Conservation (phyloP, 2,329 filamentous ascomycete genomes). For the Harringtonia aguacate region DNA sequence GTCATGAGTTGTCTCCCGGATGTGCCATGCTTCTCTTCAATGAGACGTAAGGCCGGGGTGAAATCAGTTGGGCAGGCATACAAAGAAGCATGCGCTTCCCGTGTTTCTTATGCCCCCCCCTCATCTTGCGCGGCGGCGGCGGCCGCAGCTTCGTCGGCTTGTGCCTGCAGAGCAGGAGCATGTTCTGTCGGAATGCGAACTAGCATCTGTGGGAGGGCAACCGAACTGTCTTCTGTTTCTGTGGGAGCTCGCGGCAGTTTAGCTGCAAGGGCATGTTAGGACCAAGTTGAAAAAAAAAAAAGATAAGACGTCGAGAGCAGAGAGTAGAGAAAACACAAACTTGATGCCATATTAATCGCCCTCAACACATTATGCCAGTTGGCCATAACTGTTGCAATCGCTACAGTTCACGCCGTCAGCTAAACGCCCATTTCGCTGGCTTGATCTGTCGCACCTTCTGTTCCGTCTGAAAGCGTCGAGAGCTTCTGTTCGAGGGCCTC, state of each 20-base stretch:
- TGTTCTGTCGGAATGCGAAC: constrained; percentile 80
- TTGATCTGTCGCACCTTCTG: constrained; percentile 47
- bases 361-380: constrained; percentile 84
- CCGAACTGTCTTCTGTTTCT: constrained; percentile 23
- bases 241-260: constrained; percentile 56
- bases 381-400: constrained; percentile 71
- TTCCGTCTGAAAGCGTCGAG: constrained; percentile 66
- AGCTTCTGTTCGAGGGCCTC: constrained; percentile 70
- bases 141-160: constrained; percentile 41
- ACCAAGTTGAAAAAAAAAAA: background rate
- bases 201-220: constrained; percentile 66
- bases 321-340: constrained; percentile 34
- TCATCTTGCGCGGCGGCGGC: constrained; percentile 26
- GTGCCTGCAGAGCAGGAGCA: constrained; percentile 51
- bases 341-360: constrained; percentile 77
- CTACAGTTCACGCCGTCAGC: constrained; percentile 30
- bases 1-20: no score
- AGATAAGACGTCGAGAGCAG: background rate
- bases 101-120: background rate
- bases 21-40: no score
- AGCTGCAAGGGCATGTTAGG: constrained; percentile 29
- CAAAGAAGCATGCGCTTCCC: background rate
- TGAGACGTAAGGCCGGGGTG: no score
- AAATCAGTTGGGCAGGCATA: no score
- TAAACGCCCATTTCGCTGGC: background rate